A percentile compares a stretch with the other conserved stretches of the same genome.
Conservation (phyloP, 768 basidiomycete genomes). For the Lactifluus echinatus region DNA sequence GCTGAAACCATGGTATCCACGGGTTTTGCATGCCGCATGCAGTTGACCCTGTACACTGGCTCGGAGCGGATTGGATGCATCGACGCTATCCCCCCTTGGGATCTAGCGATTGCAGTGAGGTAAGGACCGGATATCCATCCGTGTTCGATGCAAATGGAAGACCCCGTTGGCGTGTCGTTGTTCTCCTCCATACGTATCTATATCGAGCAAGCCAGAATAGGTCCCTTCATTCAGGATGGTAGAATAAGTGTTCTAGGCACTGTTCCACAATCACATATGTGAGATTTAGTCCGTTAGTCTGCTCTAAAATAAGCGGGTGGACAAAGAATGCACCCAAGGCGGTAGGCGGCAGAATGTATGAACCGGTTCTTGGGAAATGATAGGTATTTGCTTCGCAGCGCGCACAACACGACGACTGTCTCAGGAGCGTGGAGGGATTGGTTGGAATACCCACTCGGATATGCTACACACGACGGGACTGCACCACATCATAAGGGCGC, state of each 20-base stretch:
- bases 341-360: neutral
- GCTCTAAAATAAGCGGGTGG: neutral
- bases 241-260: neutral
- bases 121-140: constrained; percentile 10
- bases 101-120: constrained; percentile 14
- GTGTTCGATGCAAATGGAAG: constrained; percentile 15
- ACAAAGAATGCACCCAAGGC: neutral
- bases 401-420: neutral
- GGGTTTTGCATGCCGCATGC: constrained; percentile 15
- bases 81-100: constrained; percentile 13
- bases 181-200: constrained; percentile 5
- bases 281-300: neutral
- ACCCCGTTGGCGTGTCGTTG: neutral
- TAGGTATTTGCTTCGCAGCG: neutral
- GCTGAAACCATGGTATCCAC: constrained; percentile 20
- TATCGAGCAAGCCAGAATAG: neutral
- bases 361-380: neutral
- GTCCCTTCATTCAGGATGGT: neutral
- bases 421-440: neutral
- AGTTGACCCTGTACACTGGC: constrained; percentile 15
- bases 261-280: neutral
- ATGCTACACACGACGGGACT: neutral
- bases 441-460: neutral
- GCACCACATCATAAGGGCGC: neutral
- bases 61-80: constrained; percentile 9